phyloP scores from a whole-genome alignment of 1,139 yeast genomes.

The Meyerozyma elateridarum region DNA sequence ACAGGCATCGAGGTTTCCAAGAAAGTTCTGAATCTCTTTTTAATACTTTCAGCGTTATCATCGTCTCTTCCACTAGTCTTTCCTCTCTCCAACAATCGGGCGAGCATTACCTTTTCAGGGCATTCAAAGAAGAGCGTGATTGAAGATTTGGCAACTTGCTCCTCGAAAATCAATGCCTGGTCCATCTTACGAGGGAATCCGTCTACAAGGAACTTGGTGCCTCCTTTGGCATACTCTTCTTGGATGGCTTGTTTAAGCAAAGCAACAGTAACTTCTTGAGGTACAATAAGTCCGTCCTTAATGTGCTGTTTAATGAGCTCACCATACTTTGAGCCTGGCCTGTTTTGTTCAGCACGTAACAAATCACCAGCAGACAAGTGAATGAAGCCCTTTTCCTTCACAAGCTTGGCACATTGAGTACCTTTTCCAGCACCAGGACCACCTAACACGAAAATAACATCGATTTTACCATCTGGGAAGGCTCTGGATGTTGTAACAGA shows the following conservation, averaged over 20 bases:
- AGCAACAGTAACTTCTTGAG: slow-evolving; percentile 91
- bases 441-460: slow-evolving; percentile 85
- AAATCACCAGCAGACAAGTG: slow-evolving; percentile 95
- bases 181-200: slow-evolving; percentile 99
- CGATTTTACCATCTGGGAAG: slow-evolving; percentile 58
- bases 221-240: slow-evolving; percentile 48
- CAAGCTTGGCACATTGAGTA: slow-evolving; percentile 87
- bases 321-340: slow-evolving; percentile 81
- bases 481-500: slow-evolving; percentile 32
- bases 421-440: slow-evolving; percentile 97
- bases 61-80: slow-evolving; percentile 92
- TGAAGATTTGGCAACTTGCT: slow-evolving; percentile 67
- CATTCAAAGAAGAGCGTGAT: slow-evolving; percentile 91
- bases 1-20: slow-evolving; percentile 93
- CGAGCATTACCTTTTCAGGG: slow-evolving; percentile 84
- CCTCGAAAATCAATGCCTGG: slow-evolving; percentile 89
- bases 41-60: slow-evolving; percentile 87
- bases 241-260: slow-evolving; percentile 75
- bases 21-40: slow-evolving; percentile 82
- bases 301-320: slow-evolving; percentile 79
- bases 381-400: slow-evolving; percentile 72
- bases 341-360: slow-evolving; percentile 82
- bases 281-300: slow-evolving; percentile 86
- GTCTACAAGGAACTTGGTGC: slow-evolving; percentile 68
- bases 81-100: slow-evolving; percentile 83